Evolutionary conservation across 2,329 filamentous ascomycete species (phyloP).

Genomic region (Aspergillus sp.): DNA sequence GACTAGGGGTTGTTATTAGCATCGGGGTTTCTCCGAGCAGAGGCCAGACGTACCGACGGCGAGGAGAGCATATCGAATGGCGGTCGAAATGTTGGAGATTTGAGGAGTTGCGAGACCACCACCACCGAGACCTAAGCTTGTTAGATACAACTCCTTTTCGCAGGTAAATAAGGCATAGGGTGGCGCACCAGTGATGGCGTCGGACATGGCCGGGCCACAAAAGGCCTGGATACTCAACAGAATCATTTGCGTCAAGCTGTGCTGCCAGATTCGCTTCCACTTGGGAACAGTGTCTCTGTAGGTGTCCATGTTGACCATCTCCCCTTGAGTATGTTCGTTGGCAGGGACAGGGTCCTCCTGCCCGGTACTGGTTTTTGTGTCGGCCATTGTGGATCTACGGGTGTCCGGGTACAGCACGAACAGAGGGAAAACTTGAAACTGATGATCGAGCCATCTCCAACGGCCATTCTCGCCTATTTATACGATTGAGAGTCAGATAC

Average conservation of each 20-base stretch:
- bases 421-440: background rate
- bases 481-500: background rate
- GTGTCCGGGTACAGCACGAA: too few species aligned
- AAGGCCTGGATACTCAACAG: conserved; percentile 54
- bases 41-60: conserved; percentile 30
- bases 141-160: background rate
- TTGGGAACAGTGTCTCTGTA: conserved; percentile 29
- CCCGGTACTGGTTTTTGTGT: background rate
- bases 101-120: conserved; percentile 52
- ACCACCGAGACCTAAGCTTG: conserved; percentile 43
- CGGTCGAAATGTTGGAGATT: conserved; percentile 49
- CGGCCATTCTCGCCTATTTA: background rate
- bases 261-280: conserved; percentile 53
- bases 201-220: conserved; percentile 48
- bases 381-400: background rate
- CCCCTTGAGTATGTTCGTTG: background rate
- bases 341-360: background rate
- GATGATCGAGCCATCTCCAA: background rate
- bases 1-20: conserved; percentile 26
- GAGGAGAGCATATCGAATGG: conserved; percentile 34
- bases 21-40: background rate
- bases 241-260: conserved; percentile 57
- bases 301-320: conserved; percentile 38
- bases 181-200: conserved; percentile 42
- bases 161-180: background rate